These are phyloP conservation scores for Ophiosphaerella narmari DNA, from an alignment of 2,329 filamentous ascomycete genomes.

Conservation along the genomic window DNA sequence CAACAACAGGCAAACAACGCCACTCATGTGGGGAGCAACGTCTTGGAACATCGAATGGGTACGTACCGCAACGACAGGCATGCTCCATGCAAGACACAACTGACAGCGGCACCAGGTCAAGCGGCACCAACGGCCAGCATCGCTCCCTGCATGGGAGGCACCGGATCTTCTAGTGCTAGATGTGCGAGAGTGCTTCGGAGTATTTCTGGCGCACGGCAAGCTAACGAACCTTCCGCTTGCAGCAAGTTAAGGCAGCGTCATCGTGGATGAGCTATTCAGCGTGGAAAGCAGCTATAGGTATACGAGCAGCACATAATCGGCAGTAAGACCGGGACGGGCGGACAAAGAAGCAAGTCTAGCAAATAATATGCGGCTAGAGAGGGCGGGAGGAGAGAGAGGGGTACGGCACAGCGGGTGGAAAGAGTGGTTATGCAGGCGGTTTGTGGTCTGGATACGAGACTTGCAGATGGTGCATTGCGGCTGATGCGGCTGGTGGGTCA, in stretches of 20 bases:
- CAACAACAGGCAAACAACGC: slow-evolving; percentile 22
- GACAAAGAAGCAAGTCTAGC: not conserved
- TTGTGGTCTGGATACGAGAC: not conserved
- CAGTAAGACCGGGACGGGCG: not conserved
- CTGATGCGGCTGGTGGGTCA: not conserved
- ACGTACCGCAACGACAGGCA: not conserved
- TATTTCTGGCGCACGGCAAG: slow-evolving; percentile 17
- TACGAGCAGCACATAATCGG: slow-evolving; percentile 27
- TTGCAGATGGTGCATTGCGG: slow-evolving; percentile 1
- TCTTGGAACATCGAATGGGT: slow-evolving; percentile 46
- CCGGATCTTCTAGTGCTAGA: slow-evolving; percentile 48
- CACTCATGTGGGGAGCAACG: slow-evolving; percentile 47
- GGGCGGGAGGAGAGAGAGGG: not conserved
- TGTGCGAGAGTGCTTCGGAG: slow-evolving; percentile 47
- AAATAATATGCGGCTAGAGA: not conserved
- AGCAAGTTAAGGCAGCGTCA: slow-evolving; percentile 18
- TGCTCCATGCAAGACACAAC: not conserved
- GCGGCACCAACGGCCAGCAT: slow-evolving; percentile 39
- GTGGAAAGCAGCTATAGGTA: slow-evolving; percentile 43
- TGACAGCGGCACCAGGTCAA: slow-evolving; percentile 13
- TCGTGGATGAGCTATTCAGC: slow-evolving; percentile 24
- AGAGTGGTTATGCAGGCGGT: not conserved
- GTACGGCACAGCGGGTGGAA: not conserved
- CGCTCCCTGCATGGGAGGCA: slow-evolving; percentile 48
- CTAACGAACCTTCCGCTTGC: slow-evolving; percentile 26